phyloP scores from a whole-genome alignment of 2,329 filamentous ascomycete species.

The Dactylonectria macrodidyma region DNA sequence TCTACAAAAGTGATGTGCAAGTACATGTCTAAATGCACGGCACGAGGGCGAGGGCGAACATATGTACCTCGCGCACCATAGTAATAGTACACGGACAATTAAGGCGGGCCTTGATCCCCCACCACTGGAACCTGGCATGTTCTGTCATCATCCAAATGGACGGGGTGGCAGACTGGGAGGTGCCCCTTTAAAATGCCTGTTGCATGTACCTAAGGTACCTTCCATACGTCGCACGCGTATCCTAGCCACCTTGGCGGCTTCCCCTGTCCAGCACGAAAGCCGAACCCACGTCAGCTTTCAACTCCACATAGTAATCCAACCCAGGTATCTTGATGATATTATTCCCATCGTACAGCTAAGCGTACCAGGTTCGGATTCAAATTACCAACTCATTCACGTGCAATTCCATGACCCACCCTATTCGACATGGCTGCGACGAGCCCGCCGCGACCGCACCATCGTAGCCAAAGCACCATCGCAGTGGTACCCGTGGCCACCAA shows the following conservation, averaged over 20 bases:
- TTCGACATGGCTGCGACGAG: slow-evolving; percentile 44
- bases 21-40: not conserved
- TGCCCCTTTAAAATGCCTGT: too few species aligned
- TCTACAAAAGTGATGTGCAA: not conserved
- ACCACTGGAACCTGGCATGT: too few species aligned
- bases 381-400: not conserved
- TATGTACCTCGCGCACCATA: too few species aligned
- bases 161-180: too few species aligned
- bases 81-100: too few species aligned
- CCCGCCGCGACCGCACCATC: slow-evolving; percentile 42
- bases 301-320: not conserved
- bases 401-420: slow-evolving; percentile 47
- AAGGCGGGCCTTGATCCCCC: too few species aligned
- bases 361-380: slow-evolving; percentile 1
- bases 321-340: not conserved
- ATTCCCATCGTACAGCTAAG: not conserved
- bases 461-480: slow-evolving; percentile 41
- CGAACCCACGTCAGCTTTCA: not conserved
- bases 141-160: too few species aligned
- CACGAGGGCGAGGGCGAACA: too few species aligned
- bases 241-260: not conserved
- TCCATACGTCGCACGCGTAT: too few species aligned
- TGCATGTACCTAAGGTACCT: too few species aligned
- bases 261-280: not conserved
- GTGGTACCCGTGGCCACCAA: slow-evolving; percentile 33